Conservation (phyloP, 2,329 filamentous ascomycete genomes). For the Fusarium siculi region DNA sequence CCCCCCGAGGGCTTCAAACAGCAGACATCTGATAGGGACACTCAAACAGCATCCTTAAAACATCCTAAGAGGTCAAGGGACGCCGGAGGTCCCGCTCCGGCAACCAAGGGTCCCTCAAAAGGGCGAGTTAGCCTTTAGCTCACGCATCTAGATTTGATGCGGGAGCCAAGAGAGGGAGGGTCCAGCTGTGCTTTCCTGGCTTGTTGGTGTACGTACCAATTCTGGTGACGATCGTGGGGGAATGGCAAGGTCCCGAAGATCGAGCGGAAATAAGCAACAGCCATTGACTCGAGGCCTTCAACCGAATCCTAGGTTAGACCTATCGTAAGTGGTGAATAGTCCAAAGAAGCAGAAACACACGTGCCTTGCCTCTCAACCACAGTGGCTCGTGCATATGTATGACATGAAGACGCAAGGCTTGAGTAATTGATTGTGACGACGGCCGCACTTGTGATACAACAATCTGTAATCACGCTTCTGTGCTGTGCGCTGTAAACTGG, state of each 20-base stretch:
- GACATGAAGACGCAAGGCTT: neutral
- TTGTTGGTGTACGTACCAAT: neutral
- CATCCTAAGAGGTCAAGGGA: neutral
- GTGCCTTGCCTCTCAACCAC: neutral
- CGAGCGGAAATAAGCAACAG: conserved; percentile 9
- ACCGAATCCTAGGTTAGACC: neutral
- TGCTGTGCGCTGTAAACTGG: neutral
- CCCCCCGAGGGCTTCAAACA: neutral
- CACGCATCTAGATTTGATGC: neutral
- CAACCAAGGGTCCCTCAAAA: neutral
- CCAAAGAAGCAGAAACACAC: neutral
- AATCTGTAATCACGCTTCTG: neutral
- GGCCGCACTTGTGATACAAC: neutral
- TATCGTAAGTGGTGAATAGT: neutral
- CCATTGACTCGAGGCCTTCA: neutral
- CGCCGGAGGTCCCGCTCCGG: conserved; percentile 14
- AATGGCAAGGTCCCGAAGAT: conserved; percentile 8
- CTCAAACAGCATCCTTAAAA: neutral
- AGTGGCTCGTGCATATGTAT: neutral
- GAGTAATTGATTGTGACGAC: neutral
- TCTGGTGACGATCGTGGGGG: conserved; percentile 14
- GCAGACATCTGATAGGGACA: neutral
- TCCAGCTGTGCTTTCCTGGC: neutral
- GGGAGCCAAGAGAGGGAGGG: conserved; percentile 1
- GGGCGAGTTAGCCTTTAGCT: neutral